Percentiles rank a stretch among this genome's conserved stretches.
These are phyloP conservation scores for Prinsepia uniflora DNA, from an alignment of 306 rosid species.

Conservation along the genomic window DNA sequence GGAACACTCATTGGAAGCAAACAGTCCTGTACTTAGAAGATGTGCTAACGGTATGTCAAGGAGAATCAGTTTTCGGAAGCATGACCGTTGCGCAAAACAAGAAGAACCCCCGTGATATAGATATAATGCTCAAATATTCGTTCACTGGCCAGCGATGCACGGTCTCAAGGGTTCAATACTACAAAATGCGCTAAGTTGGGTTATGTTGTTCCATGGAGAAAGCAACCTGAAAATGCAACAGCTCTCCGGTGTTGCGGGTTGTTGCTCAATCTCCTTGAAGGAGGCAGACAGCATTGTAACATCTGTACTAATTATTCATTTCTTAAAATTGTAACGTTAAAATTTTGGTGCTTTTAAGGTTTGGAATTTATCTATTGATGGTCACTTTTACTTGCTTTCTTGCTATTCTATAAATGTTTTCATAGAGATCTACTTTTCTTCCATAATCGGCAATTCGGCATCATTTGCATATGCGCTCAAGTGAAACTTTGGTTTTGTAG, in stretches of 20 bases:
- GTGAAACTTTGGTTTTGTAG: no score
- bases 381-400: neutral
- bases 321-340: slow-evolving; percentile 17
- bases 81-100: slow-evolving; percentile 78
- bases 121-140: slow-evolving; percentile 76
- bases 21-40: slow-evolving; percentile 92
- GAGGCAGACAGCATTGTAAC: slow-evolving; percentile 14
- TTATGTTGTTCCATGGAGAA: neutral
- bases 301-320: slow-evolving; percentile 23
- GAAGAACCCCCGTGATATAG: slow-evolving; percentile 85
- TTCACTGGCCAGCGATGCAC: slow-evolving; percentile 60
- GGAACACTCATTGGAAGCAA: slow-evolving; percentile 95
- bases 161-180: slow-evolving; percentile 62
- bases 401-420: neutral
- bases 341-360: slow-evolving; percentile 32
- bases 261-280: slow-evolving; percentile 8
- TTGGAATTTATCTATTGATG: slow-evolving; percentile 23
- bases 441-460: no score
- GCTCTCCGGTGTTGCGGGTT: slow-evolving; percentile 1
- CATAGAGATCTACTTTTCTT: neutral
- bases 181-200: slow-evolving; percentile 70
- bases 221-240: slow-evolving; percentile 3
- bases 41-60: slow-evolving; percentile 80
- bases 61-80: slow-evolving; percentile 72
- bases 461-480: no score